Percentiles rank a stretch among this genome's conserved stretches.
Evolutionary conservation across 2,329 filamentous ascomycete genomes (phyloP).

Genomic region (Cladosporium austrohemisphaericum): DNA sequence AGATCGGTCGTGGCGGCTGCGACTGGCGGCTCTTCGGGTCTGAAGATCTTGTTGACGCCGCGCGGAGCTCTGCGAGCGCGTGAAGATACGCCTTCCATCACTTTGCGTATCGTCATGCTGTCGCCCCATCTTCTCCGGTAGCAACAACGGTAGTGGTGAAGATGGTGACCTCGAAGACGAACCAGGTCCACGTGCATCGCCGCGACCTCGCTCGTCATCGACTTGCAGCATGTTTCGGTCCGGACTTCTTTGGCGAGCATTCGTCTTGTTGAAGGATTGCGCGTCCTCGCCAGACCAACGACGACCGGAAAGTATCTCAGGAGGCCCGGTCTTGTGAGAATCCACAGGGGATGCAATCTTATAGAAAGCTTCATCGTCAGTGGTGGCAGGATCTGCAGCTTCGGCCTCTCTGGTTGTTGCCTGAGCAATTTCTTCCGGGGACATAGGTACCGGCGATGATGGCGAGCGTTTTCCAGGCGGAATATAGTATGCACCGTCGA

Average conservation of each 20-base stretch:
- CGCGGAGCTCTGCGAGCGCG: neutral
- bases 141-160: slow-evolving; percentile 72
- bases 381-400: slow-evolving; percentile 42
- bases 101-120: slow-evolving; percentile 10
- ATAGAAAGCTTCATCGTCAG: slow-evolving; percentile 48
- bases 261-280: slow-evolving; percentile 23
- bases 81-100: slow-evolving; percentile 2
- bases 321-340: slow-evolving; percentile 21
- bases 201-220: slow-evolving; percentile 54
- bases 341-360: slow-evolving; percentile 38
- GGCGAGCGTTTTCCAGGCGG: slow-evolving; percentile 80
- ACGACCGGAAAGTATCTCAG: neutral
- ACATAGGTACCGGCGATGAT: slow-evolving; percentile 91
- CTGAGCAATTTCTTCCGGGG: slow-evolving; percentile 67
- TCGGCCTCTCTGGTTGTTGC: slow-evolving; percentile 42
- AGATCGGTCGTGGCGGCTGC: slow-evolving; percentile 7
- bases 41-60: slow-evolving; percentile 22
- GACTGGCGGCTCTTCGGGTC: slow-evolving; percentile 29
- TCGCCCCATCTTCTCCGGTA: slow-evolving; percentile 44
- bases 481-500: slow-evolving; percentile 63
- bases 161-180: slow-evolving; percentile 68
- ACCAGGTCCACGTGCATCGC: slow-evolving; percentile 56
- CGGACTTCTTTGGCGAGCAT: slow-evolving; percentile 8
- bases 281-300: neutral
- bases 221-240: neutral